Conservation (phyloP, 257 asterid species). For the Euphrasia confusa region DNA sequence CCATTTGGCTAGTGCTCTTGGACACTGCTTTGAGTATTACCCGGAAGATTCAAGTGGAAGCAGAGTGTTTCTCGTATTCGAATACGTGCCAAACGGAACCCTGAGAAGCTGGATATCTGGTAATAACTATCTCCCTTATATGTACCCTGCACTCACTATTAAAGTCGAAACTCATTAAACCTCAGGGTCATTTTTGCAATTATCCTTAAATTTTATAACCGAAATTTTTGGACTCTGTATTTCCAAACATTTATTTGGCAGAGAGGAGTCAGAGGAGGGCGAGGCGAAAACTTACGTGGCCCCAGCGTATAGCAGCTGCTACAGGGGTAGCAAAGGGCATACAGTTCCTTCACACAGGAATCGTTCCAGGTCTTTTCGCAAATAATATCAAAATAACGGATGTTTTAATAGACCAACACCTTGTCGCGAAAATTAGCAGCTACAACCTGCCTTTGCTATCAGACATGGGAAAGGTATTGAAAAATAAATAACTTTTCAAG, state of each 20-base stretch:
- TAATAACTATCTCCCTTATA: conserved; percentile 24
- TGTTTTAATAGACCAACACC: conserved; percentile 66
- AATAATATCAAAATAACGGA: conserved; percentile 67
- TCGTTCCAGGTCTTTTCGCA: conserved; percentile 62
- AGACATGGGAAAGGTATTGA: conserved; percentile 52
- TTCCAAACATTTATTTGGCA: conserved; percentile 25
- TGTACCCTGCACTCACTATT: no score
- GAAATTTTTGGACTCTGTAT: conserved; percentile 12
- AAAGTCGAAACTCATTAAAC: background rate
- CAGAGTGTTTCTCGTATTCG: conserved; percentile 75
- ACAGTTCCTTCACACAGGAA: conserved; percentile 84
- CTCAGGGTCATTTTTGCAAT: background rate
- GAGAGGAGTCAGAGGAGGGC: conserved; percentile 51
- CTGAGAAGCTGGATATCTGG: conserved; percentile 88
- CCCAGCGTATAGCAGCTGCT: conserved; percentile 74
- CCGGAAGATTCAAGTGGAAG: conserved; percentile 80
- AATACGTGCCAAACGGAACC: conserved; percentile 72
- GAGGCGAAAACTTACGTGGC: conserved; percentile 62
- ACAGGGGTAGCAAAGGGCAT: conserved; percentile 91
- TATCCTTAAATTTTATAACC: background rate
- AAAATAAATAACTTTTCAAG: conserved; percentile 8
- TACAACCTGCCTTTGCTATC: conserved; percentile 63
- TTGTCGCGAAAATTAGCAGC: conserved; percentile 66
- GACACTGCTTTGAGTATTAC: conserved; percentile 89
- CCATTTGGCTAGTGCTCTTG: conserved; percentile 76